These are phyloP conservation scores for Russula vinacea DNA, from an alignment of 768 basidiomycete species.

Conservation along the genomic window DNA sequence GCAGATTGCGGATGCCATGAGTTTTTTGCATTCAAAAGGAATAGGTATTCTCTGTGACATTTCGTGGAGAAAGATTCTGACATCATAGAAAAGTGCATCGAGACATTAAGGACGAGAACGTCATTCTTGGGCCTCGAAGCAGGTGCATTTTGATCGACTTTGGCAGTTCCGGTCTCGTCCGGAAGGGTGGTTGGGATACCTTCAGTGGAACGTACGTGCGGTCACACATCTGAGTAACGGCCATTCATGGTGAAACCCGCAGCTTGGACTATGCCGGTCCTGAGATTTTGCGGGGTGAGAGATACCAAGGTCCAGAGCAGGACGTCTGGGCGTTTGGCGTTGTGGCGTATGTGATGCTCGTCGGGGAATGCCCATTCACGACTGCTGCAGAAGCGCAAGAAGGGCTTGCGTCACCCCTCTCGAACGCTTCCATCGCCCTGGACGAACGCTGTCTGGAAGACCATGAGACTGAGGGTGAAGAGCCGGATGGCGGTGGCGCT, in stretches of 20 bases:
- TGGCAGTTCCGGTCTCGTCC: conserved; percentile 85
- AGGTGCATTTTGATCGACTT: conserved; percentile 95
- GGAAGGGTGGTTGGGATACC: conserved; percentile 80
- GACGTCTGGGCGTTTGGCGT: conserved; percentile 99
- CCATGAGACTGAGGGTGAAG: conserved; percentile 69
- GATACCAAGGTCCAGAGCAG: conserved; percentile 94
- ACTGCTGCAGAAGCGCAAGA: conserved; percentile 89
- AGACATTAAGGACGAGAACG: conserved; percentile 98
- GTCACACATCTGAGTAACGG: conserved; percentile 18
- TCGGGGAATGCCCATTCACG: conserved; percentile 89
- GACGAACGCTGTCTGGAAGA: conserved; percentile 79
- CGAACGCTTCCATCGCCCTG: conserved; percentile 69
- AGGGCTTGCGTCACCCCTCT: conserved; percentile 72
- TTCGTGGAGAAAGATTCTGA: conserved; percentile 11
- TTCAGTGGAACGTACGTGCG: conserved; percentile 86
- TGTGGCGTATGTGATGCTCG: conserved; percentile 90
- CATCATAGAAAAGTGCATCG: conserved; percentile 65
- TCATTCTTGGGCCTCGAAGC: conserved; percentile 75
- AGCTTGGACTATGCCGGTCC: conserved; percentile 94
- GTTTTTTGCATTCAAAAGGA: conserved; percentile 85
- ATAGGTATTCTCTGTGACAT: conserved; percentile 57
- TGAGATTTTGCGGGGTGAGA: conserved; percentile 91
- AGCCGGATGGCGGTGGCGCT: conserved; percentile 77
- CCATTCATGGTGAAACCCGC: conserved; percentile 26
- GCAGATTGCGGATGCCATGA: conserved; percentile 88